Conservation (phyloP, 176 grass and related monocot genomes). For the Dendrocalamus sinicus region DNA sequence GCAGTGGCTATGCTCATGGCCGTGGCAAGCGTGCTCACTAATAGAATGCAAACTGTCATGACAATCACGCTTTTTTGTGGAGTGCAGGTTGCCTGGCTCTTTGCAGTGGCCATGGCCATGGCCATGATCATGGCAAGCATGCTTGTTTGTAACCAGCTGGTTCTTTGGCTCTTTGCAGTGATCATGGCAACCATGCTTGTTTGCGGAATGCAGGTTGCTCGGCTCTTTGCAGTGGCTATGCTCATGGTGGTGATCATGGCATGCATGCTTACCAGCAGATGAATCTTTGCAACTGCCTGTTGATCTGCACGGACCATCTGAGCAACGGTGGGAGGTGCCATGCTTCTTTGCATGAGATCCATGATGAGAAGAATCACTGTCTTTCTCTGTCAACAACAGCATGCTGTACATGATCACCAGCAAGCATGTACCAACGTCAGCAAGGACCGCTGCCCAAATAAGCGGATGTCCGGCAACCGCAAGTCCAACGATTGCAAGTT, state of each 20-base stretch:
- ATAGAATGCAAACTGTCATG: not conserved
- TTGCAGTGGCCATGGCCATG: constrained; percentile 36
- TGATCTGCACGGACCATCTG: constrained; percentile 44
- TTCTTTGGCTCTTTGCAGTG: constrained; percentile 39
- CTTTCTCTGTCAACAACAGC: constrained; percentile 65
- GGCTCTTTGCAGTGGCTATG: constrained; percentile 46
- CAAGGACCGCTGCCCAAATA: constrained; percentile 94
- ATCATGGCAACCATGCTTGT: constrained; percentile 43
- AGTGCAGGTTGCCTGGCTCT: not conserved
- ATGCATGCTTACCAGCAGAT: constrained; percentile 38
- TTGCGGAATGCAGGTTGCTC: not conserved
- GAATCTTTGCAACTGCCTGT: constrained; percentile 34
- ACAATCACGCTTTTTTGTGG: constrained; percentile 15
- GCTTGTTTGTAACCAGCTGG: constrained; percentile 20
- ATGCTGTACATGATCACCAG: constrained; percentile 98
- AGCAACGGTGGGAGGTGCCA: constrained; percentile 34
- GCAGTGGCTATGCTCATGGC: constrained; percentile 18
- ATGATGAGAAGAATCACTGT: constrained; percentile 46
- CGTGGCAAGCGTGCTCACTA: constrained; percentile 42
- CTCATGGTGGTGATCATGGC: constrained; percentile 45
- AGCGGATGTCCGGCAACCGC: constrained; percentile 77
- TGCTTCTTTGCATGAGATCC: constrained; percentile 46
- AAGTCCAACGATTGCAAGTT: constrained; percentile 69
- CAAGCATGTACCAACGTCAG: constrained; percentile 96
- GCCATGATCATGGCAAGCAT: constrained; percentile 42